Base-by-base conservation (phyloP, 768 basidiomycete genomes). In the Sporobolomyces pararoseus region DNA sequence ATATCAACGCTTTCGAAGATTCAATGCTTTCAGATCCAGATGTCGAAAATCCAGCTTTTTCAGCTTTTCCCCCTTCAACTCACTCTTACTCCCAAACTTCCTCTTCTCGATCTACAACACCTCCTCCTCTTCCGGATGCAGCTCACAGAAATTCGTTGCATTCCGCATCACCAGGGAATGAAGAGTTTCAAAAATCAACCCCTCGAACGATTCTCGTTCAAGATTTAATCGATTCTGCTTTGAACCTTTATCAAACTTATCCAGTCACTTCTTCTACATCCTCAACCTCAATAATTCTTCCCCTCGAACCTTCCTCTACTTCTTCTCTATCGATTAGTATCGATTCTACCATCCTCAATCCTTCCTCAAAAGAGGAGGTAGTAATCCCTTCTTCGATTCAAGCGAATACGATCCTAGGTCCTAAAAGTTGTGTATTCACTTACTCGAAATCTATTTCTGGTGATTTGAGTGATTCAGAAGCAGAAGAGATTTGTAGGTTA, bases 21-120 rank as follows among this genome's bases (percentile, higher is more conserved):
- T 68, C 73, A 60, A 66, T 71, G 64, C 50, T 75, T 13, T 58
- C 65, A 23, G 70, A 71, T 55, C 70, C 70, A 2, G 70, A 71
- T 31, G 42, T 72, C 21, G 49, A 54, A 12, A 54, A 63, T 10
- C 66, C 49, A 4, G 64, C 52, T 6, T 59, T 66, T 39, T 37
- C 50, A 7, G n/a, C 70, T 6, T 52, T 68, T 34, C 35, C 68
- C 21, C 57, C 55, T 32, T 49, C 42, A 5, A 14, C 13, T 37
- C 25, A 25, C n/a, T 5, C 39, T 3, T 17, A 19, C 47, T 31
- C 14, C 34, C 44, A 17, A n/a, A 23, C 37, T 19, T 21, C 53
- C 1, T 29, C 57, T 9, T 34, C 34, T 16, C 35, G 51, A 4
- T 52, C 63, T 27, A 50, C 57, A 29, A 39, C 47, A 3, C 53